Percentiles rank a stretch among this genome's conserved stretches.
These are phyloP conservation scores for Penicillium bovifimosum DNA, from an alignment of 495 filamentous ascomycete genomes.

Conservation along the genomic window DNA sequence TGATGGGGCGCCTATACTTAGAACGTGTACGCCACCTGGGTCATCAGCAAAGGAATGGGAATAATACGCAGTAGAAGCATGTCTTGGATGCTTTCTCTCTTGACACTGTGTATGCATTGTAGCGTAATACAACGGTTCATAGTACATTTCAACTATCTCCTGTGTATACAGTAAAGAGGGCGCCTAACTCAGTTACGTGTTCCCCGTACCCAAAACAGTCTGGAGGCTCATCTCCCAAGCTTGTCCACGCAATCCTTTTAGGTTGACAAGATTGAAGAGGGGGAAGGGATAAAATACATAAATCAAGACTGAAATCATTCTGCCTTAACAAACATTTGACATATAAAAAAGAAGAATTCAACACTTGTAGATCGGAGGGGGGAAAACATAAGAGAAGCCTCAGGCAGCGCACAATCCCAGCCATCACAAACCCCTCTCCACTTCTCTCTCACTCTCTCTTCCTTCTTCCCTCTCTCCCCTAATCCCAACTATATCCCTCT, in stretches of 20 bases:
- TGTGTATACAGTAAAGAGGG: too few species aligned
- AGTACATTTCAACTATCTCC: too few species aligned
- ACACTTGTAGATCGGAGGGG: slow-evolving; percentile 13
- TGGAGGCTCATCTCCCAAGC: slow-evolving; percentile 9
- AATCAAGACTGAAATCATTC: not conserved
- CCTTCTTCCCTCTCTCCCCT: slow-evolving; percentile 32
- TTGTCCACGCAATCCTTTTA: slow-evolving; percentile 4
- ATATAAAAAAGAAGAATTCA: not conserved
- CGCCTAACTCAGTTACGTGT: not conserved
- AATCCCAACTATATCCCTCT: slow-evolving; percentile 28
- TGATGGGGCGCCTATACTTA: slow-evolving; percentile 25
- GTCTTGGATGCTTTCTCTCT: not conserved
- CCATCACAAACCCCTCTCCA: slow-evolving; percentile 32
- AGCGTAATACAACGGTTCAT: slow-evolving; percentile 1
- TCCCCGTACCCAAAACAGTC: slow-evolving; percentile 4
- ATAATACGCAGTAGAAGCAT: too few species aligned
- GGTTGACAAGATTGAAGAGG: not conserved
- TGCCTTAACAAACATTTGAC: slow-evolving; percentile 9
- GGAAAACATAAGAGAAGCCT: slow-evolving; percentile 8
- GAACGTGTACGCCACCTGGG: slow-evolving; percentile 10
- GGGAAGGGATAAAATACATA: not conserved
- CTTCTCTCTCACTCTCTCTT: slow-evolving; percentile 26
- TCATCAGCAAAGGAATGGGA: not conserved
- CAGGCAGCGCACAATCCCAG: slow-evolving; percentile 27
- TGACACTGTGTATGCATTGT: not conserved